Evolutionary conservation across 352 stramenopile genomes (phyloP), one percentile per base, ranked within the genome.

Genomic region (Phytophthora ohioensis): DNA sequence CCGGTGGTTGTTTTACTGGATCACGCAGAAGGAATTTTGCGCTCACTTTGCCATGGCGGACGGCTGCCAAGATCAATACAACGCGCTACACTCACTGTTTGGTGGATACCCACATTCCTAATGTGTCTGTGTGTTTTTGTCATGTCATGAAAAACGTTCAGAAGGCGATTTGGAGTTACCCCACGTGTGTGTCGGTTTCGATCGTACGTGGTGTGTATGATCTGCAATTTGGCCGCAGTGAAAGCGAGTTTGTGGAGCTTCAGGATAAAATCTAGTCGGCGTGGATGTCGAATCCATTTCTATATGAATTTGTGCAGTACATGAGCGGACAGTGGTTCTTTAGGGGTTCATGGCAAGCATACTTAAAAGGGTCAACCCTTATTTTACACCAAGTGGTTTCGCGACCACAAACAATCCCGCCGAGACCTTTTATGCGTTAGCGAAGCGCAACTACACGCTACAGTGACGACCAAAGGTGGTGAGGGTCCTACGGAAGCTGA

Each of bases 71-170:
- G 21, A 21, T 21, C 21, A 21, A 21, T 21, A 21, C 21, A 21
- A 21, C 21, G 21, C 21, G 21, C 21, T 21, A 21, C 21, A 21
- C 21, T 21, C 0, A 21, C 21, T 21, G 21, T 21, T 21, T 21
- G 21, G 21, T 21, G 21, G 21, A 21, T 21, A 21, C 21, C 21
- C 21, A 21, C 1, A 21, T 21, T 21, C 17, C 17, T 21, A 21
- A 21, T 21, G 21, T 21, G 21, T 21, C 21, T 21, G 21, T 79
- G 67, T 79, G 64, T 15, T 79, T 55, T 48, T 64, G 55, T n/a
- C 56, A 56, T 13, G 32, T 64, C 2, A 48, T 64, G n/a, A 38
- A 64, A 15, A 64, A 55, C 5, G 43, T 55, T 31, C 34, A 64
- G 3, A 31, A 35, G 21, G 43, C 32, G 6, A 38, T 64, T 15